Percentiles rank a stretch among this genome's conserved stretches.
Evolutionary conservation across 2,329 filamentous ascomycete genomes (phyloP).

Genomic region (Botrytis medusae): DNA sequence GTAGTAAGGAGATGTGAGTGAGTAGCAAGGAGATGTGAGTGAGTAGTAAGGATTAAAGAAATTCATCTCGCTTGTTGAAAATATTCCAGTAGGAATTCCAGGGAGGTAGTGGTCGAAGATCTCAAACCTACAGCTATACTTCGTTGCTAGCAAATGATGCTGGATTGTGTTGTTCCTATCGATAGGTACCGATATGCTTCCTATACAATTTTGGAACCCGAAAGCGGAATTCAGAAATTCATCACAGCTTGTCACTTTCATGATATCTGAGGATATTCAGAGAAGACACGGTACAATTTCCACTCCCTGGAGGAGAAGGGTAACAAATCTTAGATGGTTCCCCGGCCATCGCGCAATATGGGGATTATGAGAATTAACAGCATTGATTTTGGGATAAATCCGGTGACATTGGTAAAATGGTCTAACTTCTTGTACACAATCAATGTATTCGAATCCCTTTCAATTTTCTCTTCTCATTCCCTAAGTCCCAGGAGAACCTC

Average conservation of each 20-base stretch:
- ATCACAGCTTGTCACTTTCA: neutral
- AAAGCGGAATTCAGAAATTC: neutral
- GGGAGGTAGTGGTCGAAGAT: too few relatives aligned
- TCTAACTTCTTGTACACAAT: fast-evolving
- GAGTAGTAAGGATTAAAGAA: neutral
- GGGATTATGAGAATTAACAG: neutral
- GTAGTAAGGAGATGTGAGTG: neutral
- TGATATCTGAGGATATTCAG: neutral
- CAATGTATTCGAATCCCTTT: neutral
- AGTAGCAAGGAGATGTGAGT: too few relatives aligned
- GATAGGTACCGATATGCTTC: neutral
- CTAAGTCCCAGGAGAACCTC: neutral
- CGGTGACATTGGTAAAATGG: neutral
- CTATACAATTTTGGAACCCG: fast-evolving
- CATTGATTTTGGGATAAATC: neutral
- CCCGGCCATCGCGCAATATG: neutral
- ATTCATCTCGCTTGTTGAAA: neutral
- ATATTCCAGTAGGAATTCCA: neutral
- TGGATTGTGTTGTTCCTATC: too few relatives aligned
- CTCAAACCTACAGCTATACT: neutral
- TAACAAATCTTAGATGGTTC: neutral
- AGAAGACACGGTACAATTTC: neutral
- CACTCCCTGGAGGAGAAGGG: neutral
- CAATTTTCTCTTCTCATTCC: neutral
- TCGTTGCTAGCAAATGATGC: neutral